phyloP scores from a whole-genome alignment of 768 basidiomycete species.

The Tricholoma hemisulphureum region DNA sequence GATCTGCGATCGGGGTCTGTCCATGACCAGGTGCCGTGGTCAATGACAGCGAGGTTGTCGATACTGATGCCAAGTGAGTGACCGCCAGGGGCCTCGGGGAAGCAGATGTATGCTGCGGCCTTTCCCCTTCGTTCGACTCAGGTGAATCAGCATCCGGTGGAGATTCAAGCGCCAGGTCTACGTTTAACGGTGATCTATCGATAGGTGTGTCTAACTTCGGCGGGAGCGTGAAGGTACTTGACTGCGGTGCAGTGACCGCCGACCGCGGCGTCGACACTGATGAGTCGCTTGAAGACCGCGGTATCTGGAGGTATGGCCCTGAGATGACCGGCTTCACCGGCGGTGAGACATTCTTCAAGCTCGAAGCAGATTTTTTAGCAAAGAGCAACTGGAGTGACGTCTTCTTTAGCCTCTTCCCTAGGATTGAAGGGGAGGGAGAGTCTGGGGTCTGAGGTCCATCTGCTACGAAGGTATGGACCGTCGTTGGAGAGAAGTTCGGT shows the following conservation, averaged over 20 bases:
- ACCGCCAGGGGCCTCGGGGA: conserved; percentile 2
- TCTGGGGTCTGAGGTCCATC: conserved; percentile 15
- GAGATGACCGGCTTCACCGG: conserved; percentile 29
- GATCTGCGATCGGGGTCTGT: conserved; percentile 39
- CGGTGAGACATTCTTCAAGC: conserved; percentile 28
- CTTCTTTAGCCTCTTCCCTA: conserved; percentile 50
- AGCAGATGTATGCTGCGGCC: background rate
- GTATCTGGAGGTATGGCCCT: conserved; percentile 29
- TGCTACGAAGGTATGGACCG: conserved; percentile 13
- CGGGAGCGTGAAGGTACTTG: conserved; percentile 45
- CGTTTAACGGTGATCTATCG: conserved; percentile 51
- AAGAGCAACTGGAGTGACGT: conserved; percentile 71
- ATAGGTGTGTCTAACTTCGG: conserved; percentile 63
- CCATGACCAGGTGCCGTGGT: conserved; percentile 8
- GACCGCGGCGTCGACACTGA: conserved; percentile 51
- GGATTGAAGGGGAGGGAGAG: conserved; percentile 32
- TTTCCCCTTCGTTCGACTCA: background rate
- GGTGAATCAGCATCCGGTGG: conserved; percentile 19
- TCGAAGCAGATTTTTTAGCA: conserved; percentile 58
- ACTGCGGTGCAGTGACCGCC: conserved; percentile 59
- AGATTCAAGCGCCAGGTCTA: conserved; percentile 32
- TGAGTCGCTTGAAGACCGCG: conserved; percentile 45
- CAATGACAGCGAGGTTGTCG: conserved; percentile 9
- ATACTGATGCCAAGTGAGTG: background rate
- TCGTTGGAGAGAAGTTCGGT: conserved; percentile 30